Evolutionary conservation across 805 yeast genomes (phyloP), one percentile per base, ranked within the genome.

Genomic region (Monosporozyma solicola): DNA sequence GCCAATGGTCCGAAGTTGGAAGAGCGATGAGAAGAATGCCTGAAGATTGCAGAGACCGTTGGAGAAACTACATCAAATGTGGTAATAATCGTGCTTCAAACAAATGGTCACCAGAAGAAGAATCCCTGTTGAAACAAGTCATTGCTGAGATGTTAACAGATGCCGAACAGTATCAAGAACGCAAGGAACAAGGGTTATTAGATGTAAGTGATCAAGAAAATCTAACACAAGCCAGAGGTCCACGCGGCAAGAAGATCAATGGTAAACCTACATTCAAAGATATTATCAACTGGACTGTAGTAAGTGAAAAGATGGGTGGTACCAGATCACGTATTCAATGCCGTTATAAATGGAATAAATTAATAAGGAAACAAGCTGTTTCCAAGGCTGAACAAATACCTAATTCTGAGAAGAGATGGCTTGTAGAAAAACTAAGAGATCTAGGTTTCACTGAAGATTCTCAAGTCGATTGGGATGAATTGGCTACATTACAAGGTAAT

Each of bases 1-100:
- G 94, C 16, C 89, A 86, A 63, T 92, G 98, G 98, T 88, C 88
- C 59, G 74, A 75, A 43, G 87, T 92, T 55, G 97, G 97, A 7
- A 77, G 77, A 51, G 72, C 74, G 7, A 74, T 92, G 80, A 88
- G 87, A 13, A 76, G 98, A 62, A 92, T 92, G 98, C 97, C 98
- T 0, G 98, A 92, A 64, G 98, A 92, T 70, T 91, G 97, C 68
- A 78, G 98, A 60, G 98, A 92, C 67, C 77, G 98, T 61, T 92
- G 96, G 96, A 77, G 98, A 68, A 92, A 92, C 66, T 92, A 91
- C 65, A 86, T 91, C 57, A 91, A 91, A 68, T 92, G 97, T 72
- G 97, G 97, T 25, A 75, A 74, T 16, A 80, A 80, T 52, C 75
- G 97, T 57, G 80, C 83, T 8, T 77, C 80, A 49, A 86, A 87